Percentiles rank a stretch among this genome's conserved stretches.
Evolutionary conservation across 202 grass and related monocot genomes (phyloP).

Genomic region (Schoenoplectus tabernaemontani): DNA sequence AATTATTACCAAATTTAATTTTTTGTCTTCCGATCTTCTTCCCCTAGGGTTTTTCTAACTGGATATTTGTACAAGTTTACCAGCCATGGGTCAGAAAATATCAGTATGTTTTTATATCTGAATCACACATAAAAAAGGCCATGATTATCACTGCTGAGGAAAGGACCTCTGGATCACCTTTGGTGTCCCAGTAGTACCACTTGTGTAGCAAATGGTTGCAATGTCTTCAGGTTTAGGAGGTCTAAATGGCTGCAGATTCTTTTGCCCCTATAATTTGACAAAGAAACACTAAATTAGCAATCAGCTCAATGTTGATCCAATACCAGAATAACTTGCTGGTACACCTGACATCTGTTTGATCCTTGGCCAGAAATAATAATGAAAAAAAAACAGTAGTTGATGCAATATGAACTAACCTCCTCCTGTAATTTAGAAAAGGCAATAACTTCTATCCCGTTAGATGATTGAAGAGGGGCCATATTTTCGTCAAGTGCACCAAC

Average conservation of each 20-base stretch:
- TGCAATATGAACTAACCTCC: conserved; percentile 31
- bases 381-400: not conserved
- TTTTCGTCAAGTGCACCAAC: conserved; percentile 51
- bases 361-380: not conserved
- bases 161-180: conserved; percentile 44
- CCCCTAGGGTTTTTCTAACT: not conserved
- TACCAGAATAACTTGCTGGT: not conserved
- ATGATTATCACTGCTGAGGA: not conserved
- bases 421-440: conserved; percentile 46
- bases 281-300: conserved; percentile 7
- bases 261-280: conserved; percentile 48
- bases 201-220: conserved; percentile 97
- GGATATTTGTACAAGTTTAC: not conserved
- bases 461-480: conserved; percentile 33
- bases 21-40: too few species aligned
- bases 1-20: too few species aligned
- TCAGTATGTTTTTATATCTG: not conserved
- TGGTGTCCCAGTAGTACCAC: conserved; percentile 87
- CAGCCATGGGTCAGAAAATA: not conserved
- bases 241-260: conserved; percentile 48
- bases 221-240: conserved; percentile 77
- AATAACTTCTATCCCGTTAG: conserved; percentile 56
- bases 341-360: not conserved
- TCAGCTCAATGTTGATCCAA: not conserved
- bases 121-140: not conserved